These are phyloP conservation scores for Fusarium citri DNA, from an alignment of 2,329 filamentous ascomycete genomes.

Conservation along the genomic window DNA sequence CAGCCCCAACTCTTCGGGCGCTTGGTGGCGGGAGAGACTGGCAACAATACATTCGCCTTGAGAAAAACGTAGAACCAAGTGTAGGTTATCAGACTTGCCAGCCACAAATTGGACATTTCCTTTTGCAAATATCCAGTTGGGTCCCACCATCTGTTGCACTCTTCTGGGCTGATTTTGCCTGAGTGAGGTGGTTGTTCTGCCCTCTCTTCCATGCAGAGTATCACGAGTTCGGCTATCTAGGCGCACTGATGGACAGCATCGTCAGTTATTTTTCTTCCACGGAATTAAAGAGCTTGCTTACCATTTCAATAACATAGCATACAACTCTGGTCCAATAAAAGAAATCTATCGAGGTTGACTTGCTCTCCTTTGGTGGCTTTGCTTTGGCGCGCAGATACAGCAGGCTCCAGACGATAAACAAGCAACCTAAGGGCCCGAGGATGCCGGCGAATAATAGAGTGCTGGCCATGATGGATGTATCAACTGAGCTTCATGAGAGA, in stretches of 20 bases:
- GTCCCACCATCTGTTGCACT: conserved; percentile 48
- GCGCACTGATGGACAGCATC: conserved; percentile 52
- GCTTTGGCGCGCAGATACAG: not conserved
- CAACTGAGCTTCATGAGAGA: not conserved
- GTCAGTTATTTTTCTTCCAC: conserved; percentile 51
- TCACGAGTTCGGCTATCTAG: conserved; percentile 61
- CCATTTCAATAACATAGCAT: conserved; percentile 51
- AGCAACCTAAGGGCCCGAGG: not conserved
- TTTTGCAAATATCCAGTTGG: not conserved
- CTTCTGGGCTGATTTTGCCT: conserved; percentile 33
- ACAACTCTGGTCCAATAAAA: conserved; percentile 50
- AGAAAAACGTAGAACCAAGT: conserved; percentile 49
- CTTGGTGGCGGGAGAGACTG: not conserved
- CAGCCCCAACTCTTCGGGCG: not conserved
- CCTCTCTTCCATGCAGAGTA: conserved; percentile 57
- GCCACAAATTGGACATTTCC: conserved; percentile 52
- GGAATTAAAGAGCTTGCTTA: conserved; percentile 53
- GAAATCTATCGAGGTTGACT: not conserved
- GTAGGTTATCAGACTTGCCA: conserved; percentile 65
- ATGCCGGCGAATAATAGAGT: not conserved
- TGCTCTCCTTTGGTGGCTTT: not conserved
- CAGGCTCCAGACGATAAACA: not conserved
- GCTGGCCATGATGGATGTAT: not conserved
- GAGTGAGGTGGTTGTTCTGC: conserved; percentile 53
- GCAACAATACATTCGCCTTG: not conserved